A percentile compares a stretch with the other conserved stretches of the same genome.
Conservation (phyloP, 495 filamentous ascomycete species). For the Articulospora tetracladia region DNA sequence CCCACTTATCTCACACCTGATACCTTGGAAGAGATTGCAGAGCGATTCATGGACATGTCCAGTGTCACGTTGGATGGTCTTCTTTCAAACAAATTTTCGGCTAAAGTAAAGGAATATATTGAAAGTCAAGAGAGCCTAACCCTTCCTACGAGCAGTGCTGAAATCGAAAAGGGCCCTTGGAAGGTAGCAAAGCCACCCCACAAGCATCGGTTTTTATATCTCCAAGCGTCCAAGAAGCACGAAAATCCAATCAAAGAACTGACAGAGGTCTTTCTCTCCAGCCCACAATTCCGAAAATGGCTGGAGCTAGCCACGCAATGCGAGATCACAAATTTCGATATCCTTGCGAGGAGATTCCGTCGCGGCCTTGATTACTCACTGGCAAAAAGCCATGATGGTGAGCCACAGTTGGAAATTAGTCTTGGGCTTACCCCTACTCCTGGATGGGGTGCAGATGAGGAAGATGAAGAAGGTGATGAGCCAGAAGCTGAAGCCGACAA, state of each 20-base stretch:
- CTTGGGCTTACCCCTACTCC: constrained; percentile 75
- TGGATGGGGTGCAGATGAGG: constrained; percentile 77
- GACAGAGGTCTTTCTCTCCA: constrained; percentile 74
- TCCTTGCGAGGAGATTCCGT: constrained; percentile 80
- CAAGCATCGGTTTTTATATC: constrained; percentile 90
- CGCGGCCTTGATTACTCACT: constrained; percentile 87
- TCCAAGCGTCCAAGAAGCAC: constrained; percentile 43
- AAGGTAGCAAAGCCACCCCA: constrained; percentile 82
- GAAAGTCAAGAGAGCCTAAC: constrained; percentile 53
- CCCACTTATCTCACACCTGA: constrained; percentile 93
- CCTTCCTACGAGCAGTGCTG: constrained; percentile 42
- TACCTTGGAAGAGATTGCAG: constrained; percentile 75
- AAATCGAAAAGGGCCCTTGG: constrained; percentile 63
- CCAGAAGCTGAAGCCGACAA: constrained; percentile 35
- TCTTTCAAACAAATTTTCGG: constrained; percentile 70
- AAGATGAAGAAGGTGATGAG: constrained; percentile 46
- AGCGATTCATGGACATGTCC: constrained; percentile 75
- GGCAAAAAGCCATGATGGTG: constrained; percentile 76
- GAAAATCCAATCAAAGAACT: constrained; percentile 67
- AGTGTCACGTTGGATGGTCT: constrained; percentile 76
- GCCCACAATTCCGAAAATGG: constrained; percentile 87
- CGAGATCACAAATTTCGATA: constrained; percentile 58
- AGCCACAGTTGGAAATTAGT: constrained; percentile 81
- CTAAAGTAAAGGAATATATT: constrained; percentile 63
- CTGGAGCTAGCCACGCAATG: constrained; percentile 74